These are phyloP conservation scores for Punica granatum DNA, from an alignment of 345 rosid genomes.

Conservation along the genomic window DNA sequence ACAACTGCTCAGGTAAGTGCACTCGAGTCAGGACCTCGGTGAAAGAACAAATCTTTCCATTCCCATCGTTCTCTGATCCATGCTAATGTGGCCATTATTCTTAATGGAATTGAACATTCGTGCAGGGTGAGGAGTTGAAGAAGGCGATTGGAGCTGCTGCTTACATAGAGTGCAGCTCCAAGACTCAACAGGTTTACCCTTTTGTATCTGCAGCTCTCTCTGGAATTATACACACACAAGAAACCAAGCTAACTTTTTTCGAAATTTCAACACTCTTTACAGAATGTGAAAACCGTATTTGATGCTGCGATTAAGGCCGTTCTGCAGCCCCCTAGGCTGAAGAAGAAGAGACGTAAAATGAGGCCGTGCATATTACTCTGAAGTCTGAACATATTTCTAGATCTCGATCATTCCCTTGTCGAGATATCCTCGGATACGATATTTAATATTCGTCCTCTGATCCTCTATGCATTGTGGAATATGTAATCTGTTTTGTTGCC, in stretches of 20 bases:
- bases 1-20: conserved; percentile 33
- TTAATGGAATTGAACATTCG: not conserved
- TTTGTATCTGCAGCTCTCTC: not conserved
- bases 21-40: not conserved
- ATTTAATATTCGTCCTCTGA: not conserved
- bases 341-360: conserved; percentile 28
- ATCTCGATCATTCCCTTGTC: not conserved
- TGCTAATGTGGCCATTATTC: no score
- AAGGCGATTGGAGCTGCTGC: conserved; percentile 43
- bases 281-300: conserved; percentile 46
- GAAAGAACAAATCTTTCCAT: not conserved
- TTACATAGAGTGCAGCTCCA: conserved; percentile 51
- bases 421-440: not conserved
- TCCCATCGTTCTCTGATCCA: no score
- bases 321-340: conserved; percentile 43
- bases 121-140: conserved; percentile 50
- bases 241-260: not conserved
- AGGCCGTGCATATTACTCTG: conserved; percentile 31
- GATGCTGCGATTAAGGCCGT: conserved; percentile 51
- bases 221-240: not conserved
- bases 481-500: not conserved
- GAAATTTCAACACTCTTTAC: conserved; percentile 1
- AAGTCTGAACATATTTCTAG: not conserved
- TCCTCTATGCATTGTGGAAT: not conserved
- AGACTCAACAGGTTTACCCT: conserved; percentile 37